phyloP scores from a whole-genome alignment of 2,329 filamentous ascomycete species.

The Herpotrichia juniperi region DNA sequence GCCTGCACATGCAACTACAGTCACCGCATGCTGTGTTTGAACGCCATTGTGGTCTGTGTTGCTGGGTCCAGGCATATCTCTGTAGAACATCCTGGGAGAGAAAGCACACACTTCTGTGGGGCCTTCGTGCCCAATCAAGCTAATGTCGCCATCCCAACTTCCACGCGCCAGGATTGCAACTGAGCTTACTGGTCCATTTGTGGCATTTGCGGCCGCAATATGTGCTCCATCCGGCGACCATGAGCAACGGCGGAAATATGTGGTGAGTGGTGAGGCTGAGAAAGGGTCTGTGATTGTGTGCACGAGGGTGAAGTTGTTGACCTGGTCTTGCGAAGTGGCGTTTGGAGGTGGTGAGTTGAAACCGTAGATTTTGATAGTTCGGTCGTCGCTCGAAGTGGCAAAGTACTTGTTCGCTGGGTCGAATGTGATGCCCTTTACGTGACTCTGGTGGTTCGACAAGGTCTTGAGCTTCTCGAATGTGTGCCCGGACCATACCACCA shows the following conservation, averaged over 20 bases:
- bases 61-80: slow-evolving; percentile 64
- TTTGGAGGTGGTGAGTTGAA: slow-evolving; percentile 89
- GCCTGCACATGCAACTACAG: slow-evolving; percentile 94
- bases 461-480: slow-evolving; percentile 99
- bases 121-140: slow-evolving; percentile 94
- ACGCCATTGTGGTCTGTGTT: slow-evolving; percentile 54
- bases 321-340: slow-evolving; percentile 90
- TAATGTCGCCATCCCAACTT: slow-evolving; percentile 95
- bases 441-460: slow-evolving; percentile 89
- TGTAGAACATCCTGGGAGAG: slow-evolving; percentile 85
- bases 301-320: slow-evolving; percentile 95
- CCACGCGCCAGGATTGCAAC: slow-evolving; percentile 94
- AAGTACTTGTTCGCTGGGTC: slow-evolving; percentile 99
- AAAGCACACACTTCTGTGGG: slow-evolving; percentile 98
- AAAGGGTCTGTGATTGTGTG: slow-evolving; percentile 90
- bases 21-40: slow-evolving; percentile 67
- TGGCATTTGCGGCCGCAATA: slow-evolving; percentile 94
- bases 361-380: slow-evolving; percentile 94
- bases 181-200: slow-evolving; percentile 95
- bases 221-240: slow-evolving; percentile 98
- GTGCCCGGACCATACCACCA: slow-evolving; percentile 97
- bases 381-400: slow-evolving; percentile 95
- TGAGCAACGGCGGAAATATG: slow-evolving; percentile 94
- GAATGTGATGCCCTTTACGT: slow-evolving; percentile 98
- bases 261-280: slow-evolving; percentile 88